Evolutionary conservation across 1,284 basidiomycete species (phyloP), one percentile per base, ranked within the genome.

Genomic region (Phlebopus sp.): DNA sequence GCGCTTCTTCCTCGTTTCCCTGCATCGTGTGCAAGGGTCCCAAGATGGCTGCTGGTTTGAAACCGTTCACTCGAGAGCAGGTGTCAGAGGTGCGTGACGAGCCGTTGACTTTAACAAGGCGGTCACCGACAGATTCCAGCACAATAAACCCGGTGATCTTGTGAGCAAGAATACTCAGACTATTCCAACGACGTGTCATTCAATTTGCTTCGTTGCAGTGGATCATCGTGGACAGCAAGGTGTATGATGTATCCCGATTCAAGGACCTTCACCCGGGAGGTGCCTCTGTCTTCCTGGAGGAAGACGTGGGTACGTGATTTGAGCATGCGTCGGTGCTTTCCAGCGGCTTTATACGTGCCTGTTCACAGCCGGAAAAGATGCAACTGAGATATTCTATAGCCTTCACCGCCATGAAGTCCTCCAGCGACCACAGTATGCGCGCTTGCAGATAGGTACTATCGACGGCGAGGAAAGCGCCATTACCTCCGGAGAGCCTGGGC

Each of bases 261-360:
- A 80, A 77, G 58, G 76, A 79, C 51, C 66, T 93, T 46, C 92
- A 95, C 65, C 92, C 92, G 0, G 92, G 92, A 45, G 92, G 92
- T 21, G 65, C 74, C 2, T 76, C 81, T 15, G 90, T 92, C 31
- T 76, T 95, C 38, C 66, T 82, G 31, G 85, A 90, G 59, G 70
- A 74, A 34, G 85, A 85, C 49, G 77, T 92, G 53, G 81, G 86
- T 87, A 54, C 57, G 83, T 73, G 15, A 55, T 25, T 9, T 8
- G 3, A 21, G 6, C 21, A 23, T 13, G 32, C 23, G 14, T 14
- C 23, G 13, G 8, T 35, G 21, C 6, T 23, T 6, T 23, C 21
- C 21, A 19, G 15, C 42, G 23, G 35, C 44, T 39, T 36, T 17
- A 23, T n/a, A 13, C 21, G 21, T 6, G 17, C 17, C 17, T 18